phyloP scores from a whole-genome alignment of 495 filamentous ascomycete species.

The Tirmania nivea region DNA sequence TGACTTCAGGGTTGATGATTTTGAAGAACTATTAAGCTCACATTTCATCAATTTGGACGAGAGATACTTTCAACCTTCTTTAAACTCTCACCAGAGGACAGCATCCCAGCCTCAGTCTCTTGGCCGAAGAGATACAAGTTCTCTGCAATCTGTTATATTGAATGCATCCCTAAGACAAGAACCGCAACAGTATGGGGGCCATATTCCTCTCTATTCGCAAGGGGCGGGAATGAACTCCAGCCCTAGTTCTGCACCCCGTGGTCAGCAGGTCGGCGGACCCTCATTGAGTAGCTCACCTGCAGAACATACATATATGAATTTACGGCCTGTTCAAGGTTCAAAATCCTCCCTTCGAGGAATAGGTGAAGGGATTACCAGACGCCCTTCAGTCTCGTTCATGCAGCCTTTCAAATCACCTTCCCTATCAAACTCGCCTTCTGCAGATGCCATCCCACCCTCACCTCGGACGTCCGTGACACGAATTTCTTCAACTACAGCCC shows the following conservation, averaged over 20 bases:
- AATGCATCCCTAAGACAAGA: conserved; percentile 28
- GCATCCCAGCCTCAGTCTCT: conserved; percentile 12
- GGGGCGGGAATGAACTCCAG: conserved; percentile 21
- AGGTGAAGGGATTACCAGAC: conserved; percentile 29
- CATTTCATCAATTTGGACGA: conserved; percentile 87
- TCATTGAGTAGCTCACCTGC: conserved; percentile 38
- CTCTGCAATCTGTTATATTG: conserved; percentile 36
- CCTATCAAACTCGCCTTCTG: conserved; percentile 67
- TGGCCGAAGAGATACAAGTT: conserved; percentile 35
- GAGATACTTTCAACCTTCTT: conserved; percentile 58
- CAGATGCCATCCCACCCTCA: conserved; percentile 34
- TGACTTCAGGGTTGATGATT: conserved; percentile 77
- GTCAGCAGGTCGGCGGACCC: conserved; percentile 2
- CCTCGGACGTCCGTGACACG: conserved; percentile 38
- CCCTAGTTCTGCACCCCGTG: not conserved
- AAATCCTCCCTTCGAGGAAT: conserved; percentile 36
- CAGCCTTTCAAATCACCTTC: conserved; percentile 81
- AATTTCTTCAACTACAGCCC: conserved; percentile 9
- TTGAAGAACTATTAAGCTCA: conserved; percentile 79
- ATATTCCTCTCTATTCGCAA: conserved; percentile 17
- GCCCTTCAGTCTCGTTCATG: conserved; percentile 80
- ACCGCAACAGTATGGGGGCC: conserved; percentile 23
- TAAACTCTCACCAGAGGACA: conserved; percentile 23
- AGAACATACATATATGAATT: conserved; percentile 36
- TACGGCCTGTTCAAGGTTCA: conserved; percentile 34